Evolutionary conservation across 2,329 filamentous ascomycete species (phyloP), one percentile per base, ranked within the genome.

Genomic region (Neonectria magnoliae): DNA sequence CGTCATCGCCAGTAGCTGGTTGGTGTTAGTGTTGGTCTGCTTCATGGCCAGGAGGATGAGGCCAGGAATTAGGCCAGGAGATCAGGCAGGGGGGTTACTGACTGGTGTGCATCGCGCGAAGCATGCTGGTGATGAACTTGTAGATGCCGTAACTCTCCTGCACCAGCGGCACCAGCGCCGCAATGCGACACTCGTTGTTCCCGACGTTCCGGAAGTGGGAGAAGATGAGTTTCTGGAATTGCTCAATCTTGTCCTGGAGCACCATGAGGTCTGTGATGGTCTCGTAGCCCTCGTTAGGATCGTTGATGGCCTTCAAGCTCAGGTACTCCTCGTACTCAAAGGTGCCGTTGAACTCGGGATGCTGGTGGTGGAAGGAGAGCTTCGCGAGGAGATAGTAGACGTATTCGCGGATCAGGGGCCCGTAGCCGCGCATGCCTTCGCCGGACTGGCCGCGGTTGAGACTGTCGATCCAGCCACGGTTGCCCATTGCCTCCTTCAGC

Each of bases 261-360:
- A 90, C 91, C 94, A 98, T 98, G 59, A 99, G 87, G 80, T 99
- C 96, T 71, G 91, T 93, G 73, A 99, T 98, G 25, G 95, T 98
- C 84, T 99, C 96, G 77, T 91, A 95, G 77, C 96, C 96, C 82
- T 99, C 96, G 76, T 99, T 98, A 4, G 96, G 96, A 79, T 99
- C 96, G 79, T 98, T 98, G 83, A 97, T 98, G 29, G 94, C 93
- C 83, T 97, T 98, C 78, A 99, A 85, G 77, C 94, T 97, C 78
- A 98, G 94, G 79, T 99, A 99, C 79, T 99, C 96, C 82, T 98
- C 95, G 77, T 99, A 99, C 78, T 99, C 96, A 76, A 99, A 99
- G 1, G 95, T 94, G 65, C 95, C 96, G 80, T 99, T 99, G 84
- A 99, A 99, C 79, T 98, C 95, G 18, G 94, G 93, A 77, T 99